Percentiles rank a stretch among this genome's conserved stretches.
These are phyloP conservation scores for Salix arbutifolia DNA, from an alignment of 345 rosid species.

Conservation along the genomic window DNA sequence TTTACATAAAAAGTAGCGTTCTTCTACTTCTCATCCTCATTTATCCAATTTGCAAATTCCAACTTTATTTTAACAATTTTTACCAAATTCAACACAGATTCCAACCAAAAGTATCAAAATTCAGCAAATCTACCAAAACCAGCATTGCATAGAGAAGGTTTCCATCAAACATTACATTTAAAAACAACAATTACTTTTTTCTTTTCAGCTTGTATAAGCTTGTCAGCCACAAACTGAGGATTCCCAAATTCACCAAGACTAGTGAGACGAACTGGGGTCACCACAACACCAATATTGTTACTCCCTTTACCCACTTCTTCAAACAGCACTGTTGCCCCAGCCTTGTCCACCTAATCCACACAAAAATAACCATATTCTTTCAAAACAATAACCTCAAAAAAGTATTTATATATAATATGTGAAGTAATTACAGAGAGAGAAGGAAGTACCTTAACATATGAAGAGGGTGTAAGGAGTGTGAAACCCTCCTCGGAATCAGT, in stretches of 20 bases:
- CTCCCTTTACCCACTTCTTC: constrained; percentile 64
- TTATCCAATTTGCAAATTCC: too few species aligned
- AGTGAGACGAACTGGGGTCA: constrained; percentile 71
- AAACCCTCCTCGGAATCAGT: constrained; percentile 61
- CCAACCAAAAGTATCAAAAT: too few species aligned
- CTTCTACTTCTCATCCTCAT: too few species aligned
- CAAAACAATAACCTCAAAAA: neutral
- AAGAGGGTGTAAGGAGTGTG: constrained; percentile 74
- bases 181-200: constrained; percentile 48
- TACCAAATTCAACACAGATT: too few species aligned
- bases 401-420: neutral
- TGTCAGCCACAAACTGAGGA: constrained; percentile 78
- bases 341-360: constrained; percentile 63
- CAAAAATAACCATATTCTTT: neutral
- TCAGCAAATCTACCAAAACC: too few species aligned
- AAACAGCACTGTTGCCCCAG: constrained; percentile 80
- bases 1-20: too few species aligned
- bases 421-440: neutral
- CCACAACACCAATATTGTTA: constrained; percentile 83
- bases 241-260: constrained; percentile 70
- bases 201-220: constrained; percentile 81
- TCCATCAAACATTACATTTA: neutral
- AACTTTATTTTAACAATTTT: too few species aligned
- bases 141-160: neutral
- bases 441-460: constrained; percentile 57